phyloP scores from a whole-genome alignment of 495 filamentous ascomycete genomes.

The Aspergillus saccharolyticus region DNA sequence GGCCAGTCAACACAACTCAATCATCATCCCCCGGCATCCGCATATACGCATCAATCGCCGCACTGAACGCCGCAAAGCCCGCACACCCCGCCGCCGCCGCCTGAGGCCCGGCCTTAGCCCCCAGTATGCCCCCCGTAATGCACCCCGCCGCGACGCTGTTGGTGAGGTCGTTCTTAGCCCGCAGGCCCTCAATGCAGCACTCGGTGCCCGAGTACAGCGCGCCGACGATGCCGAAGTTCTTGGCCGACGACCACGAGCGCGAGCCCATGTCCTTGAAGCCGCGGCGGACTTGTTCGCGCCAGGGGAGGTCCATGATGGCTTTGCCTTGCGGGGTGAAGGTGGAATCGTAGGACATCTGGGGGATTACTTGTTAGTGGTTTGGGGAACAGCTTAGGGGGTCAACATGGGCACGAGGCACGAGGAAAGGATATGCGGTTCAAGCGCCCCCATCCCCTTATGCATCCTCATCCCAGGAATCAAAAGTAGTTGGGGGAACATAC shows the following conservation, averaged over 20 bases:
- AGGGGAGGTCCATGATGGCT: constrained; percentile 65
- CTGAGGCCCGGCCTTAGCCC: constrained; percentile 79
- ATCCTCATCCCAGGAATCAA: too few relatives aligned
- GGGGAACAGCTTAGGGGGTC: background rate
- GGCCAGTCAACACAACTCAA: background rate
- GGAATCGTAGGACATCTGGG: constrained; percentile 87
- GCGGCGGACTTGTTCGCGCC: constrained; percentile 70
- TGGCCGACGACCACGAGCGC: constrained; percentile 77
- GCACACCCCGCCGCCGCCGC: constrained; percentile 85
- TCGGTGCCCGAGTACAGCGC: constrained; percentile 88
- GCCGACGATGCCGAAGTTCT: constrained; percentile 91
- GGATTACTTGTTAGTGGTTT: background rate
- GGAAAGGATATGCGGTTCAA: too few relatives aligned
- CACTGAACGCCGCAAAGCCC: constrained; percentile 92
- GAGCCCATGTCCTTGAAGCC: constrained; percentile 94
- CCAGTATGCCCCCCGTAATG: constrained; percentile 83
- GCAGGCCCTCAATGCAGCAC: constrained; percentile 85
- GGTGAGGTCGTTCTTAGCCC: constrained; percentile 88
- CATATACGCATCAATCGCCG: constrained; percentile 92
- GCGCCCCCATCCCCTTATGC: too few relatives aligned
- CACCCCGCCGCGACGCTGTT: constrained; percentile 89
- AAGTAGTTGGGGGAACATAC: constrained; percentile 42
- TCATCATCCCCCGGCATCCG: constrained; percentile 48
- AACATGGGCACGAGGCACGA: too few relatives aligned
- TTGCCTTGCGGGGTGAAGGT: constrained; percentile 60